These are phyloP conservation scores for Trichoderma sp. DNA, from an alignment of 2,329 filamentous ascomycete species.

Conservation along the genomic window DNA sequence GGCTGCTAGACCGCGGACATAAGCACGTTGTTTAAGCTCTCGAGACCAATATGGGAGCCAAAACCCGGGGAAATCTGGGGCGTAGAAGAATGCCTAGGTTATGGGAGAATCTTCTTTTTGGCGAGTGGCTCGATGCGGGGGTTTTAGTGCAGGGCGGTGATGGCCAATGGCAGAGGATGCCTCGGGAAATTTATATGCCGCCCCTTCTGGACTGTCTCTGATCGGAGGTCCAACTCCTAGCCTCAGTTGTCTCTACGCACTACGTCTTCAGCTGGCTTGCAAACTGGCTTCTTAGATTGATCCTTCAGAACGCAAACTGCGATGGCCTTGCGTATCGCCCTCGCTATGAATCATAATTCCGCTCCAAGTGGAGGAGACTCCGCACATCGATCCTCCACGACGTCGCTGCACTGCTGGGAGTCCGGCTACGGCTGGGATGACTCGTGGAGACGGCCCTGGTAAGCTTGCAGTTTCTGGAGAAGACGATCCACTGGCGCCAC, in stretches of 20 bases:
- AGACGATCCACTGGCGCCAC: conserved; percentile 18
- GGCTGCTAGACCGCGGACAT: background rate
- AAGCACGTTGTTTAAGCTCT: conserved; percentile 11
- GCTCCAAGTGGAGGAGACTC: background rate
- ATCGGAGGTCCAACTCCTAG: background rate
- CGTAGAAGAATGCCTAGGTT: background rate
- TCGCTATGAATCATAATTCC: background rate
- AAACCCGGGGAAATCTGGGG: conserved; percentile 20
- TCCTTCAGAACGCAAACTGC: background rate
- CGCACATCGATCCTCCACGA: background rate
- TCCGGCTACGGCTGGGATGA: background rate
- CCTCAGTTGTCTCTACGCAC: background rate
- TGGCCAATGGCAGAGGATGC: conserved; percentile 15
- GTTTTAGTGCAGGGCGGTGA: background rate
- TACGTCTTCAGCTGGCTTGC: background rate
- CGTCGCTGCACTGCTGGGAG: background rate
- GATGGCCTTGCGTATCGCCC: background rate
- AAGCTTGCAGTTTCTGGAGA: background rate
- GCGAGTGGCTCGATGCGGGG: conserved; percentile 9
- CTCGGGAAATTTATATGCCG: conserved; percentile 19
- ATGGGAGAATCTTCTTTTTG: background rate
- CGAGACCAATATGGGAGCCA: conserved; percentile 5
- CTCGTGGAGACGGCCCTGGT: conserved; percentile 5
- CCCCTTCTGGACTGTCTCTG: background rate
- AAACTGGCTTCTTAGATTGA: background rate